Evolutionary conservation across 73 alveolate genomes (phyloP).

Genomic region (Uronychia setigera): DNA sequence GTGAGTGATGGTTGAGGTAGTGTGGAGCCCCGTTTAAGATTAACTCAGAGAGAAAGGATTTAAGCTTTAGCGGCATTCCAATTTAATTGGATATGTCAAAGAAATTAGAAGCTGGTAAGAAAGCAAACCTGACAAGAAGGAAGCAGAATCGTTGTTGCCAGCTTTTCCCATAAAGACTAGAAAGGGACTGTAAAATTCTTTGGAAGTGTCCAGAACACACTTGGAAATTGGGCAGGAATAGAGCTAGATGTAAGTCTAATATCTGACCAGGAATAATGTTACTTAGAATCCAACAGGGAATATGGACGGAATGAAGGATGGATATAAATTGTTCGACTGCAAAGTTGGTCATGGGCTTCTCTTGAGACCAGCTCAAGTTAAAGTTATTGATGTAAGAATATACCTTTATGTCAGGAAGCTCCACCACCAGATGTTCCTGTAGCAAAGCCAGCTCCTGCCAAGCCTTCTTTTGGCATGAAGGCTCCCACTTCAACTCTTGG

Average conservation of each 20-base stretch:
- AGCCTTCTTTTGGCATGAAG: neutral
- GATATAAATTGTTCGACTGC: slow-evolving; percentile 40
- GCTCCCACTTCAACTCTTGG: neutral
- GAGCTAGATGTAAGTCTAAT: slow-evolving; percentile 42
- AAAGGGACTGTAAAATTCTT: slow-evolving; percentile 45
- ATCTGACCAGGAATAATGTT: neutral
- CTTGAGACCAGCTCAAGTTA: slow-evolving; percentile 51
- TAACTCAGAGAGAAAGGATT: no score
- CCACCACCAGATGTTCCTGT: neutral
- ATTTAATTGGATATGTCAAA: neutral
- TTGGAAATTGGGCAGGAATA: slow-evolving; percentile 55
- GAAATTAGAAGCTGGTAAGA: neutral
- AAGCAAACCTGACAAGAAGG: slow-evolving; percentile 14
- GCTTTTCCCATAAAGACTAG: slow-evolving; percentile 34
- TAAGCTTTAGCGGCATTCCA: no score
- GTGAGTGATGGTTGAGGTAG: no score
- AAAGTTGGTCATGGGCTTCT: slow-evolving; percentile 43
- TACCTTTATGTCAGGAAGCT: neutral
- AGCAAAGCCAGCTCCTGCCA: slow-evolving; percentile 9
- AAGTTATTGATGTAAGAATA: slow-evolving; percentile 1
- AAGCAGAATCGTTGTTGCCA: slow-evolving; percentile 9
- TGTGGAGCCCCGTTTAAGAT: no score
- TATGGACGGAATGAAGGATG: slow-evolving; percentile 41
- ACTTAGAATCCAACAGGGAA: slow-evolving; percentile 51
- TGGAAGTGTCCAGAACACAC: slow-evolving; percentile 42